Evolutionary conservation across 1,284 basidiomycete genomes (phyloP).

Genomic region (Ceratobasidium sp.): DNA sequence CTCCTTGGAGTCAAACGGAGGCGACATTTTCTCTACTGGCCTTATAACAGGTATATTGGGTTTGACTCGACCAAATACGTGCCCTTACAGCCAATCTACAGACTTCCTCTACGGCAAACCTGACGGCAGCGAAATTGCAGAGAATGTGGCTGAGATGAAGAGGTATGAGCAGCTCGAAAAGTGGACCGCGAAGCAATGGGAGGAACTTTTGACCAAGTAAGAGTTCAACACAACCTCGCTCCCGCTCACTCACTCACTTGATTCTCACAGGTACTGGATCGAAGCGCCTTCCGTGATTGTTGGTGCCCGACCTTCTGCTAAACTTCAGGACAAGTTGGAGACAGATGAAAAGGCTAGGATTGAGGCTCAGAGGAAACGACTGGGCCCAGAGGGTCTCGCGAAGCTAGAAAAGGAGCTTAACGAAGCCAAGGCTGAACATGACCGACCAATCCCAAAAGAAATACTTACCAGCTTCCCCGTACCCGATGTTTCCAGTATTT

Average conservation of each 20-base stretch:
- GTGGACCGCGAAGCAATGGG: slow-evolving; percentile 85
- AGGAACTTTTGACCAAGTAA: slow-evolving; percentile 77
- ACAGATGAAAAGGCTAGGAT: slow-evolving; percentile 82
- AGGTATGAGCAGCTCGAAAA: slow-evolving; percentile 69
- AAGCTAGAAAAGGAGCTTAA: slow-evolving; percentile 74
- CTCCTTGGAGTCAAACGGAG: slow-evolving; percentile 76
- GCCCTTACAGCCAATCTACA: slow-evolving; percentile 38
- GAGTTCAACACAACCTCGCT: slow-evolving; percentile 41
- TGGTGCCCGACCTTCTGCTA: slow-evolving; percentile 86
- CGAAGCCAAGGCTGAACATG: slow-evolving; percentile 87
- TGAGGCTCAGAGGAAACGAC: slow-evolving; percentile 67
- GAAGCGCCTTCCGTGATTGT: slow-evolving; percentile 75
- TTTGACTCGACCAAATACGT: neutral
- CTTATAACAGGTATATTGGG: slow-evolving; percentile 63
- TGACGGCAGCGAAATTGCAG: slow-evolving; percentile 81
- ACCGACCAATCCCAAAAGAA: slow-evolving; percentile 79
- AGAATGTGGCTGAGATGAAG: slow-evolving; percentile 79
- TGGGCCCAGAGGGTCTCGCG: slow-evolving; percentile 84
- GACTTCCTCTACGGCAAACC: slow-evolving; percentile 90
- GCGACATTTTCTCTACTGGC: slow-evolving; percentile 72
- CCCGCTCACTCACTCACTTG: slow-evolving; percentile 29
- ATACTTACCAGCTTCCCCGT: slow-evolving; percentile 86
- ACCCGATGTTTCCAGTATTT: slow-evolving; percentile 86
- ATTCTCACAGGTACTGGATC: slow-evolving; percentile 71
- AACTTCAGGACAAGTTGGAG: slow-evolving; percentile 83